Evolutionary conservation across 306 rosid genomes (phyloP).

Genomic region (Trifolium fragiferum): DNA sequence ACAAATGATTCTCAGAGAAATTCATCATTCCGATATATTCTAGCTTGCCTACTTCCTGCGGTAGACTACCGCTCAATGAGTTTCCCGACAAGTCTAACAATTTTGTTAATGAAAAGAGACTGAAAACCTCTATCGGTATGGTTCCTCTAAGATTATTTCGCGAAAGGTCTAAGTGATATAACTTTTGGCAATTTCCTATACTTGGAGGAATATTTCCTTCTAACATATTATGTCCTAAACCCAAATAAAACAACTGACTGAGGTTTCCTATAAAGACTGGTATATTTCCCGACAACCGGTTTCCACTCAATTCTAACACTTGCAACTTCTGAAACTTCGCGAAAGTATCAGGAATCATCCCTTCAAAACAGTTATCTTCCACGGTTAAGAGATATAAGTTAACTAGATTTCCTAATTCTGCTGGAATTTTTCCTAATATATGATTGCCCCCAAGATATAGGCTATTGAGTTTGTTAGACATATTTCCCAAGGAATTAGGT

Average conservation of each 20-base stretch:
- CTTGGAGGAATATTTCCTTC: slow-evolving; percentile 48
- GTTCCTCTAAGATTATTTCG: slow-evolving; percentile 41
- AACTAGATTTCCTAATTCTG: slow-evolving; percentile 32
- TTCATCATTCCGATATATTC: background rate
- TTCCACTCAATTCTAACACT: background rate
- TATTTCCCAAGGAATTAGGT: slow-evolving; percentile 41
- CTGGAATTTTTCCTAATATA: slow-evolving; percentile 41
- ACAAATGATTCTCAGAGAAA: slow-evolving; percentile 44
- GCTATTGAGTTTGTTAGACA: slow-evolving; percentile 12
- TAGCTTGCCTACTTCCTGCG: slow-evolving; percentile 36
- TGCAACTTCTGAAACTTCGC: slow-evolving; percentile 36
- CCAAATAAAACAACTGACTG: slow-evolving; percentile 17
- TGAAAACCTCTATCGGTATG: slow-evolving; percentile 42
- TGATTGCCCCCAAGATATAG: slow-evolving; percentile 24
- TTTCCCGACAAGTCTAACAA: slow-evolving; percentile 45
- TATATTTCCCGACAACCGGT: slow-evolving; percentile 42
- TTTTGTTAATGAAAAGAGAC: slow-evolving; percentile 25
- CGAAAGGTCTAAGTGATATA: slow-evolving; percentile 11
- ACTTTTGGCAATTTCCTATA: slow-evolving; percentile 26
- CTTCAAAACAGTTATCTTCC: background rate
- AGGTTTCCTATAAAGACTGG: slow-evolving; percentile 44
- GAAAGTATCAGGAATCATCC: slow-evolving; percentile 41
- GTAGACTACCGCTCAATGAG: slow-evolving; percentile 41
- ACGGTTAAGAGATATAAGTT: background rate
- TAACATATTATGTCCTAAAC: slow-evolving; percentile 22